Evolutionary conservation across 2,329 filamentous ascomycete species (phyloP), one percentile per base, ranked within the genome.

Genomic region (Triangularia verruculosa): DNA sequence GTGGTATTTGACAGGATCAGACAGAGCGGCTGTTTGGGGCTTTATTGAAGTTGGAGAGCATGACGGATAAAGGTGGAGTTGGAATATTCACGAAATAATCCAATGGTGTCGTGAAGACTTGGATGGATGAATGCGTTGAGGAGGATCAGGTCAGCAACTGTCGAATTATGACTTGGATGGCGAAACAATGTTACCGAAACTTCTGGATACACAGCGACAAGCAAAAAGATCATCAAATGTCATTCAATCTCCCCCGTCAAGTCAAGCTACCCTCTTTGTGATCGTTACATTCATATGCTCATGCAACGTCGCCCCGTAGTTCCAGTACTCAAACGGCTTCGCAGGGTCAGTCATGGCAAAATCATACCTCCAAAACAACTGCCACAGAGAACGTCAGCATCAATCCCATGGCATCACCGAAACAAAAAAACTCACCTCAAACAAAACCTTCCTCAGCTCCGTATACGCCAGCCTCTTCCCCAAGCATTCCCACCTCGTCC

Each of bases 201-300:
- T 43, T 43, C 34, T n/a, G 34, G 15, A 43, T 43, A 43, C 34
- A 43, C 7, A n/a, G 13, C 17, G 15, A 15, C 5, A 43, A 34
- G 8, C 15, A 15, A 43, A n/a, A 15, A 43, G 11, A 43, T 15
- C 15, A 43, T 17, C 8, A 15, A 15, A 20, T 43, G 17, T 5
- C 34, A n/a, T n/a, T 28, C 27, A 28, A 34, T 11, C 15, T 43
- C 13, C 13, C 34, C 34, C n/a, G n/a, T n/a, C n/a, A n/a, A n/a
- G n/a, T n/a, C 34, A 43, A 43, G 13, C 13, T 4, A 15, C 34
- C 51, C 61, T 43, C 34, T 56, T 60, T n/a, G 61, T 61, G 2
- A 90, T 75, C 64, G 73, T 80, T n/a, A 66, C 69, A 54, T 61
- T 61, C 64, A 65, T 65, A 52, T 52, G 32, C 20, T 65, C 39